These are phyloP conservation scores for Exophiala dermatitidis DNA, from an alignment of 2,329 filamentous ascomycete genomes.

Conservation along the genomic window DNA sequence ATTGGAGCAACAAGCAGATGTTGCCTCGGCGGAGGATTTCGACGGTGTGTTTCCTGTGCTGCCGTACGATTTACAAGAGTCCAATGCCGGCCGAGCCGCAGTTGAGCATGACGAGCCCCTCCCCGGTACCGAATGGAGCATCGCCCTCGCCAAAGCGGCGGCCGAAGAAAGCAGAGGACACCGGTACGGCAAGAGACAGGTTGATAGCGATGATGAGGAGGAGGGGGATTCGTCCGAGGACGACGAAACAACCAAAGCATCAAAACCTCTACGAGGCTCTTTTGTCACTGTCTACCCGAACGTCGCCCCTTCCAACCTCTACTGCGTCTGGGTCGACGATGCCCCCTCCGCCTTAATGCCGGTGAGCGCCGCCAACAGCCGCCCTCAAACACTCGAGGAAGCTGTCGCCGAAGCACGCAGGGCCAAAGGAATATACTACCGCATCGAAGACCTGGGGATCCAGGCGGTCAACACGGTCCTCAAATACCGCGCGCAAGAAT, in stretches of 20 bases:
- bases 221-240: not conserved
- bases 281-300: conserved; percentile 18
- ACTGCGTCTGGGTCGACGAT: conserved; percentile 14
- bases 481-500: conserved; percentile 1
- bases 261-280: conserved; percentile 6
- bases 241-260: not conserved
- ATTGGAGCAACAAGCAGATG: conserved; percentile 29
- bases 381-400: conserved; percentile 2
- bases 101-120: not conserved
- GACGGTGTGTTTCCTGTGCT: conserved; percentile 7
- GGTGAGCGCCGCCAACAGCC: not conserved
- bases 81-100: conserved; percentile 3
- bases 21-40: conserved; percentile 8
- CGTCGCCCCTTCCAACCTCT: conserved; percentile 17
- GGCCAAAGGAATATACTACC: not conserved
- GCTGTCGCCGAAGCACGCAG: conserved; percentile 6
- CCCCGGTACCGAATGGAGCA: conserved; percentile 15
- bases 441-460: conserved; percentile 1
- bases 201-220: not conserved
- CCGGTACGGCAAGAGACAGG: not conserved
- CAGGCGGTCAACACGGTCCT: not conserved
- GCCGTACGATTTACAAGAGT: conserved; percentile 12
- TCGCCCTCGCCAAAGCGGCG: not conserved
- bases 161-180: not conserved
- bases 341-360: not conserved